phyloP scores from a whole-genome alignment of 768 basidiomycete genomes.

The Lentinus brumalis region DNA sequence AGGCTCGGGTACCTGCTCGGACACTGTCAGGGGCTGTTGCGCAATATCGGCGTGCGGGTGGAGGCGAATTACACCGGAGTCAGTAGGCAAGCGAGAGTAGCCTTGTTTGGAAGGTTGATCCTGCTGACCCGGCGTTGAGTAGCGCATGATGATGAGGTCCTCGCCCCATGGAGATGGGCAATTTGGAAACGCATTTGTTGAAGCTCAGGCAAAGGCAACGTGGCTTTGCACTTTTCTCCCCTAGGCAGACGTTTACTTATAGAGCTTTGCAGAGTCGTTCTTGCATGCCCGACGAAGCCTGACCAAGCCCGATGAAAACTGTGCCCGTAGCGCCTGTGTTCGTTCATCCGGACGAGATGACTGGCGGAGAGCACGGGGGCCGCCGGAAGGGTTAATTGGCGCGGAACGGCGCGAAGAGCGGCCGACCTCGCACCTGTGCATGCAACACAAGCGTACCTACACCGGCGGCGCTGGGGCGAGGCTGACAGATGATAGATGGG shows the following conservation, averaged over 20 bases:
- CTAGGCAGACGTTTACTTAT: too few relatives aligned
- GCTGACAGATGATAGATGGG: constrained; percentile 9
- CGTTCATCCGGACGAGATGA: too few relatives aligned
- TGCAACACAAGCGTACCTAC: background rate
- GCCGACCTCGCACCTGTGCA: background rate
- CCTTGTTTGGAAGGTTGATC: constrained; percentile 10
- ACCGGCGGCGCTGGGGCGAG: background rate
- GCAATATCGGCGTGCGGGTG: background rate
- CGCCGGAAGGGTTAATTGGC: background rate
- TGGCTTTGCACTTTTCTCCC: too few relatives aligned
- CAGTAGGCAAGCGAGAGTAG: constrained; percentile 12
- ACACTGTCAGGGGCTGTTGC: background rate
- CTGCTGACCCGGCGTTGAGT: constrained; percentile 19
- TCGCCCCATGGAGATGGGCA: background rate
- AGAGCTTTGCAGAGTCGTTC: too few relatives aligned
- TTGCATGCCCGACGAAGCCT: too few relatives aligned
- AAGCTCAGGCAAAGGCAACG: background rate
- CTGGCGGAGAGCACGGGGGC: background rate
- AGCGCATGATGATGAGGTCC: constrained; percentile 5
- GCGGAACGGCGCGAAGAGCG: too few relatives aligned
- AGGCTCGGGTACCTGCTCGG: background rate
- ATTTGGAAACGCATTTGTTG: background rate
- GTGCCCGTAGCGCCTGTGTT: too few relatives aligned
- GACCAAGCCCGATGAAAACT: too few relatives aligned
- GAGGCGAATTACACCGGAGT: constrained; percentile 5